Evolutionary conservation across 148 eudicot species (phyloP).

Genomic region (Spergularia bocconei): DNA sequence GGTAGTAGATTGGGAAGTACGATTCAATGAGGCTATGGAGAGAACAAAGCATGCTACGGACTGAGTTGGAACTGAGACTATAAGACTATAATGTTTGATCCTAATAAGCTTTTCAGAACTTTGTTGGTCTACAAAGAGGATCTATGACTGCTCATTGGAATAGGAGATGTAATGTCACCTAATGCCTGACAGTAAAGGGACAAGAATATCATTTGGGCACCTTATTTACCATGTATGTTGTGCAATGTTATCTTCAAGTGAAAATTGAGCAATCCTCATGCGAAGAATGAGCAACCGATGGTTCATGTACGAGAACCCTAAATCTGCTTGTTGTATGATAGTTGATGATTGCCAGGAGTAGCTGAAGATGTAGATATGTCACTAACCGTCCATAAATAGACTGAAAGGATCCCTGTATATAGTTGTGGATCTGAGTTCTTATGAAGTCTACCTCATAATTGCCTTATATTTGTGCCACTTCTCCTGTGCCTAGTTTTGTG

Average conservation of each 20-base stretch:
- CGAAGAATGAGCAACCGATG: neutral
- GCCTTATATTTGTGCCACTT: neutral
- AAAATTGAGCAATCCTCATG: neutral
- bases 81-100: no score
- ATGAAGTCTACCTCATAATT: no score
- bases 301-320: neutral
- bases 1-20: neutral
- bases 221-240: neutral
- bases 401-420: no score
- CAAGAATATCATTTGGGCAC: neutral
- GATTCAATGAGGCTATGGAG: neutral
- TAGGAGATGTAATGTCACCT: neutral
- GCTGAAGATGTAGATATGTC: no score
- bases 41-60: neutral
- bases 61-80: neutral
- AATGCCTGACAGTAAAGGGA: neutral
- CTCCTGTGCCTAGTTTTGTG: neutral
- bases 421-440: no score
- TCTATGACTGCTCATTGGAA: neutral
- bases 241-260: neutral
- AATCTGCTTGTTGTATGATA: neutral
- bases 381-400: no score
- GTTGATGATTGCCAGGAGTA: neutral
- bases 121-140: neutral
- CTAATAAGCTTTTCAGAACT: no score